Conservation (phyloP, 1,284 basidiomycete species). For the Pisolithus thermaeus region DNA sequence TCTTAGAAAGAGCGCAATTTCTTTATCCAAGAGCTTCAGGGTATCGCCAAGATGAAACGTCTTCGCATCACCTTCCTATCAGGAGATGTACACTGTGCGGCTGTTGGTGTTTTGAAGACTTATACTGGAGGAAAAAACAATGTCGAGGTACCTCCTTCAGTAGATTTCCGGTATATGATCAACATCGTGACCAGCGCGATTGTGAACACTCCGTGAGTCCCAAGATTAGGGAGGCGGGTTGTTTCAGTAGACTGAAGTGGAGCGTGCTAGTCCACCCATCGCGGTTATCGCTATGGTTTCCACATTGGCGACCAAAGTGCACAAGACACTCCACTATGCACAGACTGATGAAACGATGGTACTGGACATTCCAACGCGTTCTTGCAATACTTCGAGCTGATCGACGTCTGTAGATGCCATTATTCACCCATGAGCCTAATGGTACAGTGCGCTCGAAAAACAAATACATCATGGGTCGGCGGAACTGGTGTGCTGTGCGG, state of each 20-base stretch:
- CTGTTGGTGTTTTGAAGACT: constrained; percentile 76
- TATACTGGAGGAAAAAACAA: constrained; percentile 34
- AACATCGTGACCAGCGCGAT: constrained; percentile 78
- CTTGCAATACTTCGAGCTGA: background rate
- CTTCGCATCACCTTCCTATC: constrained; percentile 80
- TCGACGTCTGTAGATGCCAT: constrained; percentile 50
- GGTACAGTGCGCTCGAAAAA: constrained; percentile 59
- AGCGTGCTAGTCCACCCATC: constrained; percentile 55
- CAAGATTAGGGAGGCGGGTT: constrained; percentile 4
- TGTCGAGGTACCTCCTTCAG: constrained; percentile 41
- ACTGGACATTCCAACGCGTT: constrained; percentile 5
- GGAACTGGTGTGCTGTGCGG: constrained; percentile 86
- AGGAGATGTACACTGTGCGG: constrained; percentile 89
- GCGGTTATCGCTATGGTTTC: constrained; percentile 79
- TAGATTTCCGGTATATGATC: constrained; percentile 83
- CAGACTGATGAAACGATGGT: constrained; percentile 87
- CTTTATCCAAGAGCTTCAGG: constrained; percentile 78
- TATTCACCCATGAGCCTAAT: constrained; percentile 77
- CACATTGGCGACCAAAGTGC: constrained; percentile 74
- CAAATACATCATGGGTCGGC: constrained; percentile 78
- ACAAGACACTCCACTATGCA: constrained; percentile 72
- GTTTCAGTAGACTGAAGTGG: background rate
- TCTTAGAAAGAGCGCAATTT: constrained; percentile 83
- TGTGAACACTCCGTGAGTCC: constrained; percentile 71
- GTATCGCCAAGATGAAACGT: constrained; percentile 54